Evolutionary conservation across 2,329 filamentous ascomycete genomes (phyloP).

Genomic region (Colletotrichum magnum): DNA sequence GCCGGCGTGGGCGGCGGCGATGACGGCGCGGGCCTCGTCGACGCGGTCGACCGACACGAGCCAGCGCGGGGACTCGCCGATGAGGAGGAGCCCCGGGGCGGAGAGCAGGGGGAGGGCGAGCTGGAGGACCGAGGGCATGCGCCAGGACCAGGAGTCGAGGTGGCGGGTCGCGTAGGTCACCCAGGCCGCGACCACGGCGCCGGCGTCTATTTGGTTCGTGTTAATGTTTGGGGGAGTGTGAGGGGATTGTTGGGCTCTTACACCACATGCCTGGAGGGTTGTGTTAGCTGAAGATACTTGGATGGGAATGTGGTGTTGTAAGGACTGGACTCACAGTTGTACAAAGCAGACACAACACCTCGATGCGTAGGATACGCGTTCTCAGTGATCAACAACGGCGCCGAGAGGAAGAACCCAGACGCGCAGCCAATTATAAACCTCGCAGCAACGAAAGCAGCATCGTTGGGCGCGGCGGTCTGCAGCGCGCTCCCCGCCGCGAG

Average conservation of each 20-base stretch:
- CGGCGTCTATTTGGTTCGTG: constrained; percentile 44
- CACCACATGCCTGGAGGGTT: constrained; percentile 49
- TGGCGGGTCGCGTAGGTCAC: constrained; percentile 42
- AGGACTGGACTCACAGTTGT: constrained; percentile 1
- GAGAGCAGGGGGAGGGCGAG: constrained; percentile 57
- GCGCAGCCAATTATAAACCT: constrained; percentile 52
- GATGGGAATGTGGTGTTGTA: neutral
- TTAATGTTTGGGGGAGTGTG: neutral
- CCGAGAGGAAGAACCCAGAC: constrained; percentile 45
- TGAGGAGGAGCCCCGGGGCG: constrained; percentile 45
- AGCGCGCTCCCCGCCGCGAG: constrained; percentile 39
- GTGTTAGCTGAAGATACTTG: neutral
- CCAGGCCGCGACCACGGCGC: constrained; percentile 52
- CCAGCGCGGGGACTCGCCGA: constrained; percentile 46
- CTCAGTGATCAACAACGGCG: constrained; percentile 52
- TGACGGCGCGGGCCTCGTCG: constrained; percentile 45
- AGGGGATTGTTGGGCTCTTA: neutral
- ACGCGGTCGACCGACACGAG: constrained; percentile 46
- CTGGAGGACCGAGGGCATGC: constrained; percentile 54
- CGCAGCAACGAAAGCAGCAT: constrained; percentile 49
- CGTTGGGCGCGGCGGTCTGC: constrained; percentile 44
- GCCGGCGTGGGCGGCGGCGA: constrained; percentile 46
- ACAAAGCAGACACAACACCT: constrained; percentile 19
- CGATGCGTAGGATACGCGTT: constrained; percentile 50
- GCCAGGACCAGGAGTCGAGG: constrained; percentile 22